Percentiles rank a stretch among this genome's conserved stretches.
Evolutionary conservation across 768 basidiomycete species (phyloP).

Genomic region (Lactarius quietus): DNA sequence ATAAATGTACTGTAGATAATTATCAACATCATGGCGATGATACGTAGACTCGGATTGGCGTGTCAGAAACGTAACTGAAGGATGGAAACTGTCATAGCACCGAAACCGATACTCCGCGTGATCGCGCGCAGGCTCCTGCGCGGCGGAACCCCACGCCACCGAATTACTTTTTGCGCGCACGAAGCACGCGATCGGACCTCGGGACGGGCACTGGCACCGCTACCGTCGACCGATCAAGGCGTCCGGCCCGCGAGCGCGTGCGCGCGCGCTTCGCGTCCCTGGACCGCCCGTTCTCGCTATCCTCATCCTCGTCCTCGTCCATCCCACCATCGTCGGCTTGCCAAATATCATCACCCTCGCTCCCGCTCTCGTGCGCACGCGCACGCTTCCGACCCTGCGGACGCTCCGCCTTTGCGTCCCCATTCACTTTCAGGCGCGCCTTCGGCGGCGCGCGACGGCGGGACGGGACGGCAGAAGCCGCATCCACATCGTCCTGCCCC

Average conservation of each 20-base stretch:
- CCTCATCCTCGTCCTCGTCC: not conserved
- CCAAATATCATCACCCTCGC: not conserved
- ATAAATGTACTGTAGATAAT: no score
- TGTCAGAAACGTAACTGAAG: not conserved
- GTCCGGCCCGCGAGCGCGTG: slow-evolving; percentile 29
- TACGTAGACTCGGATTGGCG: no score
- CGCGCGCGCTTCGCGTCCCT: slow-evolving; percentile 12
- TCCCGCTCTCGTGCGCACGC: not conserved
- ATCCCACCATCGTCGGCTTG: not conserved
- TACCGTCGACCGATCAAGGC: slow-evolving; percentile 22
- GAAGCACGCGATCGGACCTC: slow-evolving; percentile 23
- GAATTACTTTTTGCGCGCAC: slow-evolving; percentile 14
- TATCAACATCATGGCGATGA: no score
- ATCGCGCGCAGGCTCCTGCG: no score
- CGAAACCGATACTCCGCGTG: no score
- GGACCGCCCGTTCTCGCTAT: not conserved
- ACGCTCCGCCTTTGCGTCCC: not conserved
- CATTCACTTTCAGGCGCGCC: not conserved
- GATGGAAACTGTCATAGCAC: not conserved
- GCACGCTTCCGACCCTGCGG: not conserved
- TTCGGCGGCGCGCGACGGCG: not conserved
- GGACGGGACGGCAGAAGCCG: not conserved
- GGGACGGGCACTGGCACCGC: slow-evolving; percentile 1
- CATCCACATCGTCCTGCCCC: slow-evolving; percentile 3
- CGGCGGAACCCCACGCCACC: no score